Base-by-base conservation (phyloP, 176 grass and related monocot genomes). In the Guadua angustifolia region DNA sequence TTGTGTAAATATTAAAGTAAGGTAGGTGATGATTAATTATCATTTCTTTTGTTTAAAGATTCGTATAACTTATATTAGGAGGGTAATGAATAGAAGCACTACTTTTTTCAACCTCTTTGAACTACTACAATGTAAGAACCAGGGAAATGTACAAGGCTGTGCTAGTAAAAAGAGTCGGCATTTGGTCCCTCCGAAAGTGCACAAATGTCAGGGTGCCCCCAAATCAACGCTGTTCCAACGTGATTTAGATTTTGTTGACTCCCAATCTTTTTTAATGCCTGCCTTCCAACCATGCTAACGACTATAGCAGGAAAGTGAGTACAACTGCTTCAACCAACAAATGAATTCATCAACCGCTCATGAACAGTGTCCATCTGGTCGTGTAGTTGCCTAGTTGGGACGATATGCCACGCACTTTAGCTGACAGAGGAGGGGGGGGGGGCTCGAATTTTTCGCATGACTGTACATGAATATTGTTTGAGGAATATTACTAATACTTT, bases 261-360 rank as follows among this genome's bases (percentile, higher is more conserved):
- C 29, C n/a, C 12, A 35, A 74, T 50, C 44, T 63, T 78, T 3
- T 19, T 13, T 40, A 57, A 4, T 63, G 21, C 10, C 21, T 63
- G 21, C 10, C 21, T 68, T 16, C 29, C 59, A 29, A 7, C 42
- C 22, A 58, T 70, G 66, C 51, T 71, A 45, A 45, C 39, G 18
- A 22, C 36, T 71, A 4, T 47, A 19, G n/a, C 57, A 36, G 49
- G 39, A 56, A 67, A 71, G 39, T 7, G 7, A 59, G 52, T 35
- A 7, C 42, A 74, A 66, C 46, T 6, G 33, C 58, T 70, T 69
- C 64, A 78, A 67, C 38, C 70, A 65, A 58, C 46, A 52, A 44
- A 11, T 67, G 11, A 43, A 55, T 74, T 71, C 76, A 65, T 25
- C 29, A 65, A 71, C 7, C 66, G 33, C 76, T 73, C 45, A 80